phyloP scores from a whole-genome alignment of 768 basidiomycete genomes.

The Amanita brunnescens region DNA sequence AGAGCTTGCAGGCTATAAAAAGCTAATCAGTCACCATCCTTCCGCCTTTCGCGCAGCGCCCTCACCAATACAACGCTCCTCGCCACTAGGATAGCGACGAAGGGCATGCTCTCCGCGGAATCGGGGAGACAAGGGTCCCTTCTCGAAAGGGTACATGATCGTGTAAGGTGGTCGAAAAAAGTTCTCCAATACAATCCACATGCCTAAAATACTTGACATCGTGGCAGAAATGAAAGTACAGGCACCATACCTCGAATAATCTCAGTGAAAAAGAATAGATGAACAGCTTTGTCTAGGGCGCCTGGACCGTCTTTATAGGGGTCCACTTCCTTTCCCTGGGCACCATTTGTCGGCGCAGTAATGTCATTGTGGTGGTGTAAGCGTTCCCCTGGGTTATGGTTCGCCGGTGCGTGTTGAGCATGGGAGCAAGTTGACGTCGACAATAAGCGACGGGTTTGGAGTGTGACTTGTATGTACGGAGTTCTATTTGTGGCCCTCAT shows the following conservation, averaged over 20 bases:
- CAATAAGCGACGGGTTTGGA: constrained; percentile 42
- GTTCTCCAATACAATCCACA: constrained; percentile 94
- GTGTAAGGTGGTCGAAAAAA: constrained; percentile 96
- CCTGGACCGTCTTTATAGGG: constrained; percentile 75
- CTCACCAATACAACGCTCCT: constrained; percentile 97
- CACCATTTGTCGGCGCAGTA: constrained; percentile 21
- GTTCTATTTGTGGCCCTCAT: constrained; percentile 25
- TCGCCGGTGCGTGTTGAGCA: constrained; percentile 28
- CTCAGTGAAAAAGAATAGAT: constrained; percentile 98
- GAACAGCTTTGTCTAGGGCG: constrained; percentile 92
- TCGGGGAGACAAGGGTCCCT: constrained; percentile 93
- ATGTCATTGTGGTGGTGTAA: constrained; percentile 16
- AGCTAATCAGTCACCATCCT: background rate
- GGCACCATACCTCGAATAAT: constrained; percentile 71
- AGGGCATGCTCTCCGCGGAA: constrained; percentile 99
- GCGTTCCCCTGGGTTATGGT: constrained; percentile 25
- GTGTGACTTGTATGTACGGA: constrained; percentile 22
- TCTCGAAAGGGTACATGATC: constrained; percentile 98
- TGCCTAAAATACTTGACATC: constrained; percentile 46
- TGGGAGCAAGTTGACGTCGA: constrained; percentile 33
- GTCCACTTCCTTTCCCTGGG: constrained; percentile 47
- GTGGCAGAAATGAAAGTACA: background rate
- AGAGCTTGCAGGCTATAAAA: constrained; percentile 86
- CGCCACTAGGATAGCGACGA: constrained; percentile 92
- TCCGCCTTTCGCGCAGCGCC: constrained; percentile 8